Evolutionary conservation across 768 basidiomycete genomes (phyloP), one percentile per base, ranked within the genome.

Genomic region (Termitomyces heimii): DNA sequence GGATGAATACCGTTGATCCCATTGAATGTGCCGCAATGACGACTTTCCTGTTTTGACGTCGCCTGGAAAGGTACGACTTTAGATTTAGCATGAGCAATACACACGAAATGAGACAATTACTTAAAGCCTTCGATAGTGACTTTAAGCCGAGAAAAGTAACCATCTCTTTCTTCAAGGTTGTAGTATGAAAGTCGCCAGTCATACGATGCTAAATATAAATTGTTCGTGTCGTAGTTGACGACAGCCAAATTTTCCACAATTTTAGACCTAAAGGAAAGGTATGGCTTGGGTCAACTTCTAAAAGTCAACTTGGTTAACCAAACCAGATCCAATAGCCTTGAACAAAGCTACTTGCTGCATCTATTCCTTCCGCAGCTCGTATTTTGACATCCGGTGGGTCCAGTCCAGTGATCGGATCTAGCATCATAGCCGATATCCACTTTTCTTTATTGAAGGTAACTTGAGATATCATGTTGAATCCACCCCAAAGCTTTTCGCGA

Each of bases 291-390:
- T 43, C 12, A 48, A 56, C 12, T 18, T 12, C 9, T 31, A 37
- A n/a, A 16, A 10, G 9, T 53, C 8, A 46, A 9, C 10, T 37
- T 46, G 32, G 13, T 29, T n/a, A 53, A 29, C 60, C 73, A 53
- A 65, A 86, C 92, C 94, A 96, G 53, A 96, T 84, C 95, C 94
- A 98, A 68, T 94, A 99, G 1, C 95, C 94, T 67, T 87, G 85
- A 56, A 94, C 83, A 63, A 92, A 88, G 62, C 79, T 86, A 60
- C 88, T 90, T 2, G 93, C 94, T 0, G 93, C 93, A 66, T 92
- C 89, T 22, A 96, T 84, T 0, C 95, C 95, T 70, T 97, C 92
- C 0, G 92, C 93, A 13, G 95, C 92, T 35, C 96, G 80, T 56
- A 98, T 84, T 69, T 93, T 97, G 45, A 83, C 84, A 16, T 84